These are phyloP conservation scores for Microstroma glucosiphilum DNA, from an alignment of 1,284 basidiomycete genomes.

Conservation along the genomic window DNA sequence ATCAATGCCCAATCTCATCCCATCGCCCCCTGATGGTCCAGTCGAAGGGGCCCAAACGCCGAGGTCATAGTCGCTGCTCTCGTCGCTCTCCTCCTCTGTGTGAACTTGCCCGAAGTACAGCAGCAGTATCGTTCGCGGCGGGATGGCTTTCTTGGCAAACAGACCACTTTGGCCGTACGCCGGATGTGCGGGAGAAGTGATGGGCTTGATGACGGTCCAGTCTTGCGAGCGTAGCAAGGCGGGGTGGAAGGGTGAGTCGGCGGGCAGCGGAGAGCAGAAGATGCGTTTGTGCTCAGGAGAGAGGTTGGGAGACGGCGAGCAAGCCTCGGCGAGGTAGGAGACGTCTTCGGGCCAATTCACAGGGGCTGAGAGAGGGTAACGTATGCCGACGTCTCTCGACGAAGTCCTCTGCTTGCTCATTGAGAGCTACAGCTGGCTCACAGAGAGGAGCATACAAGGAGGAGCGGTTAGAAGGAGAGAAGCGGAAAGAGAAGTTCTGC, in stretches of 20 bases:
- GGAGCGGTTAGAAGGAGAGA: no score
- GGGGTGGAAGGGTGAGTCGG: neutral
- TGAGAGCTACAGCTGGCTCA: neutral
- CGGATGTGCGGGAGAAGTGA: slow-evolving; percentile 59
- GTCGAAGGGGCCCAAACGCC: slow-evolving; percentile 4
- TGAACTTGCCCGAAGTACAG: slow-evolving; percentile 83
- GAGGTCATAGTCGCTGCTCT: slow-evolving; percentile 75
- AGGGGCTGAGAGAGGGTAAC: neutral
- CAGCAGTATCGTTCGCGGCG: slow-evolving; percentile 63
- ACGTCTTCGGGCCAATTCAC: neutral
- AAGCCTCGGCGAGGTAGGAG: neutral
- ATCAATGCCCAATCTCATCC: slow-evolving; percentile 57
- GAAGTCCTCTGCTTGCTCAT: neutral
- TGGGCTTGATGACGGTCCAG: neutral
- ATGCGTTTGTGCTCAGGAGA: neutral
- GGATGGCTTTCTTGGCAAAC: slow-evolving; percentile 68
- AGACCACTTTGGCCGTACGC: slow-evolving; percentile 75
- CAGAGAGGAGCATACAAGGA: no score
- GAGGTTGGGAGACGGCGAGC: neutral
- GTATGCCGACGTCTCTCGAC: neutral
- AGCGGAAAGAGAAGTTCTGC: no score
- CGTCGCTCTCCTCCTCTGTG: slow-evolving; percentile 59
- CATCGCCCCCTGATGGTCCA: neutral
- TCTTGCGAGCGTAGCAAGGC: neutral
- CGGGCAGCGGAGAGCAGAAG: neutral